These are phyloP conservation scores for Asclepias syriaca DNA, from an alignment of 257 asterid genomes.

Conservation along the genomic window DNA sequence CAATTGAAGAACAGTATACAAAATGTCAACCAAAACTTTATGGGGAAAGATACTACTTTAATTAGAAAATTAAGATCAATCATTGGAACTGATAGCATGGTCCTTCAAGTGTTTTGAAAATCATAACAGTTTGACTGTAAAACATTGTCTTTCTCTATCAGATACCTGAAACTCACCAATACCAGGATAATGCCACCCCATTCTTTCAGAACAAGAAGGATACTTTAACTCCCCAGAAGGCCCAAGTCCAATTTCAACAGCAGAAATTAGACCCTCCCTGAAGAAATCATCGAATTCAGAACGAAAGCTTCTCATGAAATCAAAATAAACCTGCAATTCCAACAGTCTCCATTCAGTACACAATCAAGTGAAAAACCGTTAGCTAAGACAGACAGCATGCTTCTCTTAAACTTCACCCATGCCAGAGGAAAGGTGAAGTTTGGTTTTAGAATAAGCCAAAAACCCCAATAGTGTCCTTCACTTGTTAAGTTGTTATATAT, in stretches of 20 bases:
- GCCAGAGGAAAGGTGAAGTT: neutral
- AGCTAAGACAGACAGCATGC: neutral
- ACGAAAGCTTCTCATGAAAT: conserved; percentile 78
- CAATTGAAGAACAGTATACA: neutral
- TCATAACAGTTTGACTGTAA: neutral
- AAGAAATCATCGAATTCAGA: conserved; percentile 65
- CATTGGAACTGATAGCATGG: neutral
- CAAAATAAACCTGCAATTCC: conserved; percentile 59
- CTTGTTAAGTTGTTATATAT: neutral
- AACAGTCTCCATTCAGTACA: neutral
- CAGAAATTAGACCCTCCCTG: conserved; percentile 56
- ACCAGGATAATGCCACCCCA: conserved; percentile 88
- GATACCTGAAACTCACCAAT: conserved; percentile 86
- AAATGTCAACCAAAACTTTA: neutral
- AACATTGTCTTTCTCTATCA: conserved; percentile 8
- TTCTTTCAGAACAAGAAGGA: conserved; percentile 68
- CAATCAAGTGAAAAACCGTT: neutral
- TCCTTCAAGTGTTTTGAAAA: neutral
- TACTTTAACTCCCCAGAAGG: conserved; percentile 70
- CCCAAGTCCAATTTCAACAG: conserved; percentile 71
- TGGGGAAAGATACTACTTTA: neutral
- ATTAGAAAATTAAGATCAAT: neutral
- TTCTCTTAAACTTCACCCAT: no score
- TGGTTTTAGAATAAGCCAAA: neutral
- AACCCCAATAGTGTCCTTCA: neutral